Evolutionary conservation across 2,329 filamentous ascomycete genomes (phyloP).

Genomic region (Fusarium irregulare): DNA sequence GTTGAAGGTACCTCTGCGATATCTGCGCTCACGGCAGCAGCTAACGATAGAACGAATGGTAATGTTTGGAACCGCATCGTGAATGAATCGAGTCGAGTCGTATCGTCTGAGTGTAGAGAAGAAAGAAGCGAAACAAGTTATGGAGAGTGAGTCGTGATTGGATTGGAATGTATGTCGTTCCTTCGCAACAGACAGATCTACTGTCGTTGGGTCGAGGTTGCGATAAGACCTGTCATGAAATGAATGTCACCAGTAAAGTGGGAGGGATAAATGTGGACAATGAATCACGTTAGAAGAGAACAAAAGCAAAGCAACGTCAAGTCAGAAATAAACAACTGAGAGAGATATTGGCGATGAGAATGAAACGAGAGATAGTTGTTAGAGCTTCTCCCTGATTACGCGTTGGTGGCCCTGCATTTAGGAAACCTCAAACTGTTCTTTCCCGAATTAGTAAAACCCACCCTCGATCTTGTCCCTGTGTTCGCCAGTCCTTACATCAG

Average conservation of each 20-base stretch:
- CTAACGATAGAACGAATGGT: slow-evolving; percentile 52
- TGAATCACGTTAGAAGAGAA: not conserved
- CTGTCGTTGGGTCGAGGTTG: slow-evolving; percentile 2
- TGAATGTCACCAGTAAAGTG: slow-evolving; percentile 12
- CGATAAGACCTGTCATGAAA: slow-evolving; percentile 20
- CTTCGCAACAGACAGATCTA: slow-evolving; percentile 15
- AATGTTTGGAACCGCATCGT: slow-evolving; percentile 46
- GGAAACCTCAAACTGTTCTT: slow-evolving; percentile 39
- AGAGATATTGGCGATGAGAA: slow-evolving; percentile 1
- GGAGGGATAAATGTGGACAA: slow-evolving; percentile 1
- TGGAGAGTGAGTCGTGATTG: slow-evolving; percentile 1
- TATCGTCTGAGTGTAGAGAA: not conserved
- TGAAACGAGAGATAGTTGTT: not conserved
- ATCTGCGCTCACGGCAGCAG: slow-evolving; percentile 49
- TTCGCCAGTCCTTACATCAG: too few relatives aligned
- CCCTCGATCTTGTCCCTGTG: too few relatives aligned
- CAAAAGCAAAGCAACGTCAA: slow-evolving; percentile 1
- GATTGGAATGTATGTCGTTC: slow-evolving; percentile 14
- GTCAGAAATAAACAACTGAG: not conserved
- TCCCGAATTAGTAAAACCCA: slow-evolving; percentile 21
- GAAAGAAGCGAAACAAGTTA: not conserved
- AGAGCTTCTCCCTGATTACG: slow-evolving; percentile 35
- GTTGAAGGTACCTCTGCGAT: slow-evolving; percentile 53
- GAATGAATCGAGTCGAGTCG: slow-evolving; percentile 6
- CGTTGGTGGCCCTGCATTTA: slow-evolving; percentile 17